Base-by-base conservation (phyloP, 2,329 filamentous ascomycete genomes). In the Graphilbum sp. region DNA sequence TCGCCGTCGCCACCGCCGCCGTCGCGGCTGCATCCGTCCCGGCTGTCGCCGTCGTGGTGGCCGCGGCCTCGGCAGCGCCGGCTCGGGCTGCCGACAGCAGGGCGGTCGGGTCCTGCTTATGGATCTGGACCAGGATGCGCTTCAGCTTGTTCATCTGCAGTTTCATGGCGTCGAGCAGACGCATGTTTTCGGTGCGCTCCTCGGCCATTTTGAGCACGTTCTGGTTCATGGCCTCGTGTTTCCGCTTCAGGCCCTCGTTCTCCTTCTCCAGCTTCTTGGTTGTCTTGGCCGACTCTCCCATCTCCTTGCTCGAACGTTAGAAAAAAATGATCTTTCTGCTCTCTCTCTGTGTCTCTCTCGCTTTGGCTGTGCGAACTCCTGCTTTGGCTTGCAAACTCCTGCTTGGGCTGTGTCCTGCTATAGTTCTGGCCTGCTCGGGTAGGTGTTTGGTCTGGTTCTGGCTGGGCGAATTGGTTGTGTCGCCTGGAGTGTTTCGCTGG, bases 231-330 rank as follows among this genome's bases (percentile, higher is more conserved):
- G 84, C 76, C 50, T 95, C 87, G 56, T 95, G 88, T 58, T 95
- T 94, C 40, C 88, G 75, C 47, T 85, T 93, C 37, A 94, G 70
- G 16, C 74, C 79, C 49, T 90, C 79, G 51, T 98, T 96, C 53
- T 98, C 90, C 60, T 94, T 94, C 57, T 98, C 90, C 38, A 98
- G 66, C 20, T 86, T 79, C 60, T 95, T 95, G 6, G 88, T 94
- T 64, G 96, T 96, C 64, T 95, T 95, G 1, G 87, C 94, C 87
- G 96, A 96, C 53, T 96, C 90, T 60, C 96, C 90, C 87, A 96
- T 96, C 60, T 96, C 90, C 62, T 94, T 95, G 7, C 39, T 88
- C 75, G 61, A 96, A 96, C 1, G 90, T 95, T 48, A 95, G 66
- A 59, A 96, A 96, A 38, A 25, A 25, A 25, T 25, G n/a, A n/a